Evolutionary conservation across 1,139 yeast genomes (phyloP).

Genomic region (Hanseniaspora uvarum): DNA sequence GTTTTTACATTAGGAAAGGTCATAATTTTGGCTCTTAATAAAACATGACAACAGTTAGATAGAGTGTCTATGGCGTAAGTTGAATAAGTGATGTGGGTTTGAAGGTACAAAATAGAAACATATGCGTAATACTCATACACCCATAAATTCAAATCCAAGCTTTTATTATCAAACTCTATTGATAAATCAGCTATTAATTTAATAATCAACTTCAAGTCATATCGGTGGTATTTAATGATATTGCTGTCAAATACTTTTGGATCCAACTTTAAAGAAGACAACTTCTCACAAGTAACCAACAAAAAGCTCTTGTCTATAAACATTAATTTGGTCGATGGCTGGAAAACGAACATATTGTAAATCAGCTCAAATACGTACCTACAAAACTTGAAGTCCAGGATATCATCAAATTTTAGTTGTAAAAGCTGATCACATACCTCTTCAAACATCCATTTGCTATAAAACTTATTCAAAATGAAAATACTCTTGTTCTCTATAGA

Average conservation of each 20-base stretch:
- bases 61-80: conserved; percentile 17
- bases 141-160: not conserved
- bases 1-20: conserved; percentile 7
- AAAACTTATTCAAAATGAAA: not conserved
- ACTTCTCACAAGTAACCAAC: not conserved
- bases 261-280: not conserved
- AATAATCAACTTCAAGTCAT: conserved; percentile 16
- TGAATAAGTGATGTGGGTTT: conserved; percentile 15
- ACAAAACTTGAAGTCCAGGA: conserved; percentile 9
- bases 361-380: conserved; percentile 16
- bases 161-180: conserved; percentile 11
- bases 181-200: conserved; percentile 10
- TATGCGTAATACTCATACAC: conserved; percentile 7
- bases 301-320: conserved; percentile 1
- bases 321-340: conserved; percentile 4
- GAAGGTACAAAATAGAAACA: conserved; percentile 4
- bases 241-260: not conserved
- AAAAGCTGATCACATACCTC: not conserved
- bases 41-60: conserved; percentile 13
- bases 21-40: not conserved
- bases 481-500: not conserved
- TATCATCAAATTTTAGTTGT: not conserved
- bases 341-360: conserved; percentile 4
- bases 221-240: conserved; percentile 8
- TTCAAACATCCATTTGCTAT: conserved; percentile 8